phyloP scores from a whole-genome alignment of 2,329 filamentous ascomycete genomes.

The Didymella lethalis region DNA sequence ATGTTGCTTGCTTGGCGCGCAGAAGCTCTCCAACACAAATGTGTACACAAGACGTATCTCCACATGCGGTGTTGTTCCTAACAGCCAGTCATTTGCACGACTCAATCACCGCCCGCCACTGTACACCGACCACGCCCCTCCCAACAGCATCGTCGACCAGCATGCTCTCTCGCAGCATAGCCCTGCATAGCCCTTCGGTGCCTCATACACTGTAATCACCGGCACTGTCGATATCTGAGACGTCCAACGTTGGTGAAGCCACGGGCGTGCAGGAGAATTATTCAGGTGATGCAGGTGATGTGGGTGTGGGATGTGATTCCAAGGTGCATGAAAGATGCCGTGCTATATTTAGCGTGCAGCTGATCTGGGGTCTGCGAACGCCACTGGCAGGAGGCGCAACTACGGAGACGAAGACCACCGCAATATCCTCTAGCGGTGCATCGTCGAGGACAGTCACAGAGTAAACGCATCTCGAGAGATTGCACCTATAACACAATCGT shows the following conservation, averaged over 20 bases:
- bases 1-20: no score
- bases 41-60: background rate
- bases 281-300: slow-evolving; percentile 20
- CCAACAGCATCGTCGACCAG: background rate
- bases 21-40: background rate
- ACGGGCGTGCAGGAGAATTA: slow-evolving; percentile 13
- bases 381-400: background rate
- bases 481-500: slow-evolving; percentile 4
- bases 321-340: slow-evolving; percentile 16
- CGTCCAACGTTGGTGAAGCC: background rate
- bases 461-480: background rate
- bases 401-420: background rate
- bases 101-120: background rate
- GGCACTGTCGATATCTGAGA: background rate
- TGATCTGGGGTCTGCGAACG: slow-evolving; percentile 7
- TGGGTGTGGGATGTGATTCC: slow-evolving; percentile 17
- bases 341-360: slow-evolving; percentile 21
- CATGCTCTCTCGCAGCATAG: background rate
- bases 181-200: background rate
- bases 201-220: background rate
- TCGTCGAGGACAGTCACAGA: background rate
- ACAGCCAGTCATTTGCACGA: background rate
- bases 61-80: no score
- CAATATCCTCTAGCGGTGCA: background rate
- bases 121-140: background rate